These are phyloP conservation scores for Aspergillus luchuensis DNA, from an alignment of 2,329 filamentous ascomycete genomes.

Conservation along the genomic window DNA sequence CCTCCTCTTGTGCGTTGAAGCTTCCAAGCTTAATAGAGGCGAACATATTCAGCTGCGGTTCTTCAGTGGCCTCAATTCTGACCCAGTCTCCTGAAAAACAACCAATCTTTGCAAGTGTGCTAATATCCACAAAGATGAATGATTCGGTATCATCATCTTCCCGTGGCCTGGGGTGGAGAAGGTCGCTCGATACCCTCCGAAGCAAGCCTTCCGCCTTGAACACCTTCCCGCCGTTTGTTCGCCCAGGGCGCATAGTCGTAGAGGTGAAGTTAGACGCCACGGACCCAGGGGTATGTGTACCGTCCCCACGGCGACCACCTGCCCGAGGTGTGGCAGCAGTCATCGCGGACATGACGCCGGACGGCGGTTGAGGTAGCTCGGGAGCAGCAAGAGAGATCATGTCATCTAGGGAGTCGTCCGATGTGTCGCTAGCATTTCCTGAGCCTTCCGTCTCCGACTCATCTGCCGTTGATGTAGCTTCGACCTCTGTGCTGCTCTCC, in stretches of 20 bases:
- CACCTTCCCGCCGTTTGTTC: slow-evolving; percentile 68
- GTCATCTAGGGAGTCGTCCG: slow-evolving; percentile 89
- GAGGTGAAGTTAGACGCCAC: slow-evolving; percentile 88
- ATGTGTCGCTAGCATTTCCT: slow-evolving; percentile 69
- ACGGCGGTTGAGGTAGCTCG: slow-evolving; percentile 72
- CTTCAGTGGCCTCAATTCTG: slow-evolving; percentile 73
- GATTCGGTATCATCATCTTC: slow-evolving; percentile 85
- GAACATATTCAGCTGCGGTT: slow-evolving; percentile 61
- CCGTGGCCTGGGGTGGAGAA: slow-evolving; percentile 80
- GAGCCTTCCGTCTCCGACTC: slow-evolving; percentile 61
- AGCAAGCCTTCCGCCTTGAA: slow-evolving; percentile 83
- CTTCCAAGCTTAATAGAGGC: slow-evolving; percentile 65
- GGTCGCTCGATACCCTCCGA: slow-evolving; percentile 69
- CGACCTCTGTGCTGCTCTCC: slow-evolving; percentile 52
- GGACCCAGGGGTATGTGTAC: slow-evolving; percentile 79
- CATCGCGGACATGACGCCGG: slow-evolving; percentile 77
- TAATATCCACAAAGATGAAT: slow-evolving; percentile 86
- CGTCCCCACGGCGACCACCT: slow-evolving; percentile 68
- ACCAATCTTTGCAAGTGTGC: slow-evolving; percentile 80
- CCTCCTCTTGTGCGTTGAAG: slow-evolving; percentile 51
- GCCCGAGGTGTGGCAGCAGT: slow-evolving; percentile 81
- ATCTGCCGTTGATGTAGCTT: slow-evolving; percentile 58
- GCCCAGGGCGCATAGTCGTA: slow-evolving; percentile 74
- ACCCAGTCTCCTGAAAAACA: slow-evolving; percentile 99
- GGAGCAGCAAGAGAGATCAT: slow-evolving; percentile 88